Conservation (phyloP, 2,329 filamentous ascomycete species). For the Cladophialophora bantiana region DNA sequence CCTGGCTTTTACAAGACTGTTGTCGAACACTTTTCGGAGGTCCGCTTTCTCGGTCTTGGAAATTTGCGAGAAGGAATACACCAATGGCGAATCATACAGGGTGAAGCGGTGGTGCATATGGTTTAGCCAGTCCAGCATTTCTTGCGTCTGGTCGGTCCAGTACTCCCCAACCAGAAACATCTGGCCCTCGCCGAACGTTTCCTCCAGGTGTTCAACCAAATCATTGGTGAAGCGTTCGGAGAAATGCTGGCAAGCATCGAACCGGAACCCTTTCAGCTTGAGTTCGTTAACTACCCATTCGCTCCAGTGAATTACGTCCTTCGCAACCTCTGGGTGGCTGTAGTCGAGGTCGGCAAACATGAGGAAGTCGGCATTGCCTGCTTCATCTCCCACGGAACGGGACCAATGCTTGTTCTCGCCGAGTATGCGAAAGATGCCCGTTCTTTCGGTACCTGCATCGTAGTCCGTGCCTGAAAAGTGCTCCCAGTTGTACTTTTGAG, state of each 20-base stretch:
- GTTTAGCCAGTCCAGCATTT: constrained; percentile 61
- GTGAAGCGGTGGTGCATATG: constrained; percentile 65
- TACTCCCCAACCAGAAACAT: constrained; percentile 75
- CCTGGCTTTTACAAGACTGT: constrained; percentile 62
- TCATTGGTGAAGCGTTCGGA: constrained; percentile 69
- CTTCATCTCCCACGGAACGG: constrained; percentile 65
- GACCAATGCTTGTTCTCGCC: constrained; percentile 71
- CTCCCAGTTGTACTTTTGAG: constrained; percentile 69
- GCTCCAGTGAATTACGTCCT: constrained; percentile 72
- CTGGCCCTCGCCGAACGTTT: constrained; percentile 54
- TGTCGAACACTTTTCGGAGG: constrained; percentile 68
- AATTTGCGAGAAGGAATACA: constrained; percentile 70
- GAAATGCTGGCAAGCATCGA: constrained; percentile 78
- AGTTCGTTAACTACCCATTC: constrained; percentile 70
- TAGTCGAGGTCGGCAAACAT: constrained; percentile 78
- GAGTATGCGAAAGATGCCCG: constrained; percentile 68
- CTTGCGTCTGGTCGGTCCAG: constrained; percentile 64
- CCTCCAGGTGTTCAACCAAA: constrained; percentile 67
- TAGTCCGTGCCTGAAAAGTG: constrained; percentile 75
- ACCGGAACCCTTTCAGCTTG: constrained; percentile 69
- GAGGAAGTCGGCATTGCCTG: constrained; percentile 67
- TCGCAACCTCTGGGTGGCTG: constrained; percentile 66
- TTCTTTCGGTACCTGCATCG: constrained; percentile 63
- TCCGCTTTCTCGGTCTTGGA: constrained; percentile 65
- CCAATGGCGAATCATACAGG: constrained; percentile 72